phyloP scores from a whole-genome alignment of 78 protist species.

The Corallochytrium limacisporum region DNA sequence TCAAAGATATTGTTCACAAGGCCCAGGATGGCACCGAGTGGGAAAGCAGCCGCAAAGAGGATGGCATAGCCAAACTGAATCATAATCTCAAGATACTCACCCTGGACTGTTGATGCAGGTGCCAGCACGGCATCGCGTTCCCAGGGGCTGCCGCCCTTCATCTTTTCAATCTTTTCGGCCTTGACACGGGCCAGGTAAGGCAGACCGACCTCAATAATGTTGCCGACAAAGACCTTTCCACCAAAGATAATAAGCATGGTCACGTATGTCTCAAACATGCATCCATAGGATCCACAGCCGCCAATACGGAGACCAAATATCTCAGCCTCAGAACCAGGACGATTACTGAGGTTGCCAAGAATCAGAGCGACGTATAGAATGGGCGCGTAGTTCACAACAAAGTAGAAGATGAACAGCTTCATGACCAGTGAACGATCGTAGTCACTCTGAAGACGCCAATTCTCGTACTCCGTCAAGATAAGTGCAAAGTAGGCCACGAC shows the following conservation, averaged over 20 bases:
- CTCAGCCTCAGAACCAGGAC: no score
- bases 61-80: slow-evolving; percentile 45
- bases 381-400: slow-evolving; percentile 13
- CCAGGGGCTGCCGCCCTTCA: no score
- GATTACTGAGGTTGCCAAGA: slow-evolving; percentile 2
- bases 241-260: neutral
- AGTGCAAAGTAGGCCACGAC: neutral
- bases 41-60: slow-evolving; percentile 22
- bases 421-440: neutral
- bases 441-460: neutral
- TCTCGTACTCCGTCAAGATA: neutral
- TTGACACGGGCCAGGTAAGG: neutral
- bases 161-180: no score
- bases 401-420: slow-evolving; percentile 27
- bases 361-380: slow-evolving; percentile 35
- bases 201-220: neutral
- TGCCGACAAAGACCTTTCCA: neutral
- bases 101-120: neutral
- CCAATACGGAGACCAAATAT: neutral
- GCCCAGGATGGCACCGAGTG: neutral
- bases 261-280: neutral
- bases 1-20: neutral
- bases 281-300: neutral
- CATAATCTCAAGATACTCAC: slow-evolving; percentile 41
- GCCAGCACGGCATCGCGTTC: no score